These are phyloP conservation scores for Coemansia sp. DNA, from an alignment of 192 early-diverging fungal genomes.

Conservation along the genomic window DNA sequence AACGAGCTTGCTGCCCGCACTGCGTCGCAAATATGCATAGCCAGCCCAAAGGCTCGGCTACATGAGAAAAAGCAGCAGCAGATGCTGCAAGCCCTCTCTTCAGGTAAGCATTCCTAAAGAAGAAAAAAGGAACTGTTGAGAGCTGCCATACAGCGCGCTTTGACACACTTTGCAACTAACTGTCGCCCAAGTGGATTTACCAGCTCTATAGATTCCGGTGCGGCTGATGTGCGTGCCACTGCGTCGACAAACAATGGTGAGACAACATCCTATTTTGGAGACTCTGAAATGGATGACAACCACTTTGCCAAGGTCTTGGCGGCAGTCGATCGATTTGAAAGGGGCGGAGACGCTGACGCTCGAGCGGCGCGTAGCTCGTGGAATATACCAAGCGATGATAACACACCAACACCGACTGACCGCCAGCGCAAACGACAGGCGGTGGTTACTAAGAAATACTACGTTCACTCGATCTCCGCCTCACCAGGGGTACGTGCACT, in stretches of 20 bases:
- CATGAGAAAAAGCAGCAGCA: conserved; percentile 17
- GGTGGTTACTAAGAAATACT: conserved; percentile 28
- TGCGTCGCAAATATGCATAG: conserved; percentile 34
- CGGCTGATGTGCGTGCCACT: neutral
- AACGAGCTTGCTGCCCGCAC: conserved; percentile 12
- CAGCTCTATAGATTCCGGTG: neutral
- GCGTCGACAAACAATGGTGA: conserved; percentile 10
- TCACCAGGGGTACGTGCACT: neutral
- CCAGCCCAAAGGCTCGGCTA: conserved; percentile 37
- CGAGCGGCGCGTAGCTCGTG: conserved; percentile 27
- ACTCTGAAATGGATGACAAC: conserved; percentile 36
- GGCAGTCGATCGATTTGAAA: neutral
- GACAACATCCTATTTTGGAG: conserved; percentile 32
- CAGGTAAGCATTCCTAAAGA: conserved; percentile 26
- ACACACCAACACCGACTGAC: conserved; percentile 1
- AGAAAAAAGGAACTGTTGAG: too few species aligned
- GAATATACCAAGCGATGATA: conserved; percentile 32
- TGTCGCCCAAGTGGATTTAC: neutral
- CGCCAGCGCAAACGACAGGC: conserved; percentile 39
- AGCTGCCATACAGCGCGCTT: neutral
- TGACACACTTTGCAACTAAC: neutral
- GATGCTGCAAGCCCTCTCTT: conserved; percentile 8
- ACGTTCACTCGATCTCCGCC: conserved; percentile 24
- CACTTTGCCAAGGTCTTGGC: conserved; percentile 4
- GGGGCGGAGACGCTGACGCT: neutral